Percentiles rank a stretch among this genome's conserved stretches.
phyloP scores from a whole-genome alignment of 2,329 filamentous ascomycete genomes.

The Clonostachys rhizophaga region DNA sequence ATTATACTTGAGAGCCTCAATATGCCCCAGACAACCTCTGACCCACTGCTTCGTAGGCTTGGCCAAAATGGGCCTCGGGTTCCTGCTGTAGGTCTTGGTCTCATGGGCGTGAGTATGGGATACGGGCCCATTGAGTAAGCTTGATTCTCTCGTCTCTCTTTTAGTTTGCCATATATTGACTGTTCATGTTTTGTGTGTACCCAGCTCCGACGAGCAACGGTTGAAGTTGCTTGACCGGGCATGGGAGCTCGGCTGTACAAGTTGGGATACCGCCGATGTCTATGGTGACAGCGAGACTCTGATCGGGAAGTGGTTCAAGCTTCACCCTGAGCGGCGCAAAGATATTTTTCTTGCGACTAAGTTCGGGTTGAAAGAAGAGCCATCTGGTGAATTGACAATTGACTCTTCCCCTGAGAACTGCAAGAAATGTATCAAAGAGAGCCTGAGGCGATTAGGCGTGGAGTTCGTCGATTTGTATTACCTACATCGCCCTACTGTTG shows the following conservation, averaged over 20 bases:
- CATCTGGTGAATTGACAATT: slow-evolving; percentile 6
- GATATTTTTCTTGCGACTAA: slow-evolving; percentile 38
- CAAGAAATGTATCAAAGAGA: slow-evolving; percentile 14
- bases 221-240: slow-evolving; percentile 41
- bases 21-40: too few species aligned
- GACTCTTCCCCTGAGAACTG: slow-evolving; percentile 14
- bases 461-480: slow-evolving; percentile 41
- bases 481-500: slow-evolving; percentile 1
- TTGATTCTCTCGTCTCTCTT: too few species aligned
- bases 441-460: slow-evolving; percentile 35
- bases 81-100: slow-evolving; percentile 41
- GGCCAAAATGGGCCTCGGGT: slow-evolving; percentile 46
- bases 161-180: background rate
- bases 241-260: slow-evolving; percentile 36
- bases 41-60: slow-evolving; percentile 13
- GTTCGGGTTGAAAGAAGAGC: slow-evolving; percentile 8
- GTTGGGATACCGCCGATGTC: slow-evolving; percentile 40
- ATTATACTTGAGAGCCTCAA: too few species aligned
- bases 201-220: slow-evolving; percentile 36
- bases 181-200: slow-evolving; percentile 7
- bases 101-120: slow-evolving; percentile 33
- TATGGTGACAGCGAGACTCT: slow-evolving; percentile 42
- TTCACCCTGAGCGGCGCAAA: slow-evolving; percentile 32
- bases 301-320: slow-evolving; percentile 39
- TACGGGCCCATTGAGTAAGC: too few species aligned